Conservation (phyloP, 352 stramenopile species). For the Globisporangium irregulare region DNA sequence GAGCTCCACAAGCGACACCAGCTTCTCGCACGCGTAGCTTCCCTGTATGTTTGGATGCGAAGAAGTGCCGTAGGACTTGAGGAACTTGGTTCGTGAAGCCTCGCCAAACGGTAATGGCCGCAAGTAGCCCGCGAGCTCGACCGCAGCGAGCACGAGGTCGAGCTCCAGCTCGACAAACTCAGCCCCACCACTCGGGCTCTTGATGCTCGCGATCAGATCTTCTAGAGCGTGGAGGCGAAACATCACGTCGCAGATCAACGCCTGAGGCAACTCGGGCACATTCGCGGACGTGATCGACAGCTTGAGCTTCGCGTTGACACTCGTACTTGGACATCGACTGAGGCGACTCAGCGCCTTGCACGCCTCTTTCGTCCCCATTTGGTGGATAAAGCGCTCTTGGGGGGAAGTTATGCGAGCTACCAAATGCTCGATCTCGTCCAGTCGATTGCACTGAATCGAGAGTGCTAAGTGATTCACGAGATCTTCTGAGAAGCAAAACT, state of each 20-base stretch:
- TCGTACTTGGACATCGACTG: slow-evolving; percentile 36
- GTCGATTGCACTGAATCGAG: slow-evolving; percentile 61
- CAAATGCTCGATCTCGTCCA: slow-evolving; percentile 60
- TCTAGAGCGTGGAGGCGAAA: slow-evolving; percentile 63
- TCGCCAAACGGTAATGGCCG: slow-evolving; percentile 62
- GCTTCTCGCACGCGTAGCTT: slow-evolving; percentile 40
- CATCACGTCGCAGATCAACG: slow-evolving; percentile 62
- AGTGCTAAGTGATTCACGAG: slow-evolving; percentile 67
- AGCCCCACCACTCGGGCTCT: slow-evolving; percentile 38
- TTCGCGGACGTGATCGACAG: slow-evolving; percentile 45
- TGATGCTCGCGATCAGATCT: slow-evolving; percentile 59
- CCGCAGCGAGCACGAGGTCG: slow-evolving; percentile 37
- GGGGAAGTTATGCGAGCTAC: slow-evolving; percentile 20
- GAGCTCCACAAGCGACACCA: slow-evolving; percentile 45
- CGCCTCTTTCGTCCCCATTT: slow-evolving; percentile 45
- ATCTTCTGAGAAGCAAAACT: slow-evolving; percentile 51
- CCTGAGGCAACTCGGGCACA: slow-evolving; percentile 52
- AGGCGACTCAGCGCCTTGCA: slow-evolving; percentile 61
- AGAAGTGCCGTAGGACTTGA: slow-evolving; percentile 21
- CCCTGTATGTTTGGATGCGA: slow-evolving; percentile 24
- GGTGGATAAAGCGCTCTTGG: slow-evolving; percentile 42
- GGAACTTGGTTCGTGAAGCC: slow-evolving; percentile 34
- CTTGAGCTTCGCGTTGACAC: slow-evolving; percentile 34
- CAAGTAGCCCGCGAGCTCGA: slow-evolving; percentile 61
- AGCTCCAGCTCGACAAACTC: slow-evolving; percentile 46